These are phyloP conservation scores for Apiotrichum domesticum DNA, from an alignment of 1,284 basidiomycete species.

Conservation along the genomic window DNA sequence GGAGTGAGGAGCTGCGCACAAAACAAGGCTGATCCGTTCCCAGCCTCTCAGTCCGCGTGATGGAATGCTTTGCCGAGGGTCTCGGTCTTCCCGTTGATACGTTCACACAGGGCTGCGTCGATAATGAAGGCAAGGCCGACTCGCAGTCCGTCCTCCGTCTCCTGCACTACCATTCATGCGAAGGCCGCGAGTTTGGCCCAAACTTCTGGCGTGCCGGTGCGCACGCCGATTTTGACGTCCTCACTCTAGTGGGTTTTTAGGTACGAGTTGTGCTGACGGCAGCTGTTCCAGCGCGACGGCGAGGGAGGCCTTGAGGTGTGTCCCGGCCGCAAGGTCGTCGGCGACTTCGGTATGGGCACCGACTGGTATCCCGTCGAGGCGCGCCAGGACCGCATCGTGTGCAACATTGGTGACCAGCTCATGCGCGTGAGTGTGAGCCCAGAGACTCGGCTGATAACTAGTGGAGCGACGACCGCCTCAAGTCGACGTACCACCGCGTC, in stretches of 20 bases:
- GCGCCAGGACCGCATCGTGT: constrained; percentile 29
- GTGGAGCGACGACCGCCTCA: constrained; percentile 33
- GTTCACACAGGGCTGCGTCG: constrained; percentile 27
- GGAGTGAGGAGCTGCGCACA: constrained; percentile 11
- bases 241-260: constrained; percentile 10
- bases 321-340: constrained; percentile 31
- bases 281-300: constrained; percentile 33
- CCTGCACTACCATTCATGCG: constrained; percentile 30
- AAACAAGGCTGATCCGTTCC: neutral
- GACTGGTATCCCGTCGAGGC: constrained; percentile 29
- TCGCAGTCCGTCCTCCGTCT: constrained; percentile 28
- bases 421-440: constrained; percentile 7
- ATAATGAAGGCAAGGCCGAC: constrained; percentile 21
- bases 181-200: constrained; percentile 29
- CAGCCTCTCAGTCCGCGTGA: constrained; percentile 27
- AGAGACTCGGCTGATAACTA: too few relatives aligned
- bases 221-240: constrained; percentile 33
- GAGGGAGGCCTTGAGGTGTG: constrained; percentile 36
- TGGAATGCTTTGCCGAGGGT: constrained; percentile 33
- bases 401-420: constrained; percentile 37
- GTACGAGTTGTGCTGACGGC: neutral
- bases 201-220: constrained; percentile 35
- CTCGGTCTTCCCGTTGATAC: constrained; percentile 25
- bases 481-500: constrained; percentile 34
- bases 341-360: constrained; percentile 32